A percentile compares a stretch with the other conserved stretches of the same genome.
Conservation (phyloP, 1,284 basidiomycete genomes). For the Rhodotorula sp. region DNA sequence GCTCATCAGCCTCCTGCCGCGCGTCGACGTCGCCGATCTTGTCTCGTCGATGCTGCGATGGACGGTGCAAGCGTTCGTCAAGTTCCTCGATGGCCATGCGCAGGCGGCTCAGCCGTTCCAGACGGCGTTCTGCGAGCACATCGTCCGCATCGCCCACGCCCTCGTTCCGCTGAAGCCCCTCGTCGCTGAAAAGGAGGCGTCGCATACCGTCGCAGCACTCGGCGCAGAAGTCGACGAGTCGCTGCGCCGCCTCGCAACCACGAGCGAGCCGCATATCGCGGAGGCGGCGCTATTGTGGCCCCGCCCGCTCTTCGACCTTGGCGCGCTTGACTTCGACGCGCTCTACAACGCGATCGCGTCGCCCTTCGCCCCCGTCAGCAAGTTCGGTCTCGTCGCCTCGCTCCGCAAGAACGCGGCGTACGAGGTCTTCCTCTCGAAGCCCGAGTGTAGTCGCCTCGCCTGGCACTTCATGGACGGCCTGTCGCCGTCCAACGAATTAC, state of each 20-base stretch:
- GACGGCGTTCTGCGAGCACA: slow-evolving; percentile 54
- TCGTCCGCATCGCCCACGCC: slow-evolving; percentile 67
- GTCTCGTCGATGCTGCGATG: slow-evolving; percentile 64
- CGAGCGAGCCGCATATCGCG: slow-evolving; percentile 2
- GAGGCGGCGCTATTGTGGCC: slow-evolving; percentile 31
- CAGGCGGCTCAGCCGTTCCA: not conserved
- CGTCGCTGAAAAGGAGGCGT: not conserved
- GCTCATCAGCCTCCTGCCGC: slow-evolving; percentile 64
- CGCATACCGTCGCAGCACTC: not conserved
- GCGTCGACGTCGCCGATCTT: slow-evolving; percentile 67
- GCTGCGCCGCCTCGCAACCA: slow-evolving; percentile 1
- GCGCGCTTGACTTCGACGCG: not conserved
- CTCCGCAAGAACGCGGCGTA: slow-evolving; percentile 8
- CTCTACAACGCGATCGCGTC: slow-evolving; percentile 25
- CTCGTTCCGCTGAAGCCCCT: slow-evolving; percentile 27
- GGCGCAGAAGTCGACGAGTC: not conserved
- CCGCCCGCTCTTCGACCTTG: not conserved
- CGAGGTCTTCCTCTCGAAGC: not conserved
- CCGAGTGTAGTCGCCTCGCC: not conserved
- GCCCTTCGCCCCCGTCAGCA: slow-evolving; percentile 17
- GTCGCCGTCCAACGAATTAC: not conserved
- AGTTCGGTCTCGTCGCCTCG: slow-evolving; percentile 24
- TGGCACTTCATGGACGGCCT: slow-evolving; percentile 35
- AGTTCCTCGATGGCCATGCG: slow-evolving; percentile 36
- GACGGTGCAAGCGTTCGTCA: slow-evolving; percentile 32